phyloP scores from a whole-genome alignment of 345 rosid genomes.

The Melaleuca quinquenervia region DNA sequence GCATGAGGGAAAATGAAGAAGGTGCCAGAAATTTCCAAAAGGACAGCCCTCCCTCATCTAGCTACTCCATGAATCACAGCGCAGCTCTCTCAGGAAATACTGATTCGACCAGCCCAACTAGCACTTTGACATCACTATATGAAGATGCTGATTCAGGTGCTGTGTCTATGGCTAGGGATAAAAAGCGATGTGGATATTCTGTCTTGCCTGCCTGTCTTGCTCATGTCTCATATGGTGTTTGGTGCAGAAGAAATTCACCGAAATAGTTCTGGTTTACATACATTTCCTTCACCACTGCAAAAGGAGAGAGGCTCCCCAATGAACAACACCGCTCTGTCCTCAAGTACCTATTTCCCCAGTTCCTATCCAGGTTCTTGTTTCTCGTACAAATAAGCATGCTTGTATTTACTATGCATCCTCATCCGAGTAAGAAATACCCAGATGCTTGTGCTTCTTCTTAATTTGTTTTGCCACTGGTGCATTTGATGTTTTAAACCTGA shows the following conservation, averaged over 20 bases:
- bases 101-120: constrained; percentile 75
- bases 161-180: background rate
- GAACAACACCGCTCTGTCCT: constrained; percentile 16
- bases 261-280: constrained; percentile 24
- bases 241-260: constrained; percentile 64
- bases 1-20: constrained; percentile 34
- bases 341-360: constrained; percentile 1
- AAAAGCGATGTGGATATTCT: background rate
- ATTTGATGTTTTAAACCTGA: background rate
- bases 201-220: background rate
- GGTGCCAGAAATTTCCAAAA: constrained; percentile 17
- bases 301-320: constrained; percentile 19
- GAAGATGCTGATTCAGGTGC: constrained; percentile 93
- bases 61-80: constrained; percentile 22
- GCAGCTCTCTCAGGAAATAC: constrained; percentile 43
- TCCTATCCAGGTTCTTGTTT: constrained; percentile 20
- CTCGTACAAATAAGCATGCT: background rate
- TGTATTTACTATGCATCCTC: background rate
- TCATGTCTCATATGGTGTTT: constrained; percentile 10
- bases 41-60: constrained; percentile 25
- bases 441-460: background rate
- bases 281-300: constrained; percentile 23
- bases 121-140: constrained; percentile 54
- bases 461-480: background rate
- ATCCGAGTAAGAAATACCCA: background rate